phyloP scores from a whole-genome alignment of 495 filamentous ascomycete genomes.

The Durotheca rogersii region DNA sequence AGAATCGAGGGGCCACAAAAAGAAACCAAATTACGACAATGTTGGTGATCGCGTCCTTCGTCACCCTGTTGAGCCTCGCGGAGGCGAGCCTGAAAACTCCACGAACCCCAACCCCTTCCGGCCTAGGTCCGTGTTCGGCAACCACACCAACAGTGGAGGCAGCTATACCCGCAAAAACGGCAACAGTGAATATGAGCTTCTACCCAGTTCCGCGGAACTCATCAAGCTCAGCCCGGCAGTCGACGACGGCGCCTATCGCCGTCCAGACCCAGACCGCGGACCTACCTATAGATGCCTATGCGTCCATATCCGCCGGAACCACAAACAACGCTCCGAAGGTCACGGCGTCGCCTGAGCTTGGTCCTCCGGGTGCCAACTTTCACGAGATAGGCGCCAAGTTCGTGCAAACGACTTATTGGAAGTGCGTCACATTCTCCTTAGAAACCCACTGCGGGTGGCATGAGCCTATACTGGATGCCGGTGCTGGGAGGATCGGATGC shows the following conservation, averaged over 20 bases:
- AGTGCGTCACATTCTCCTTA: conserved; percentile 37
- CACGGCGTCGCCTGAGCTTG: conserved; percentile 21
- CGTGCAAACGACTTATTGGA: conserved; percentile 46
- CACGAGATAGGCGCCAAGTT: conserved; percentile 30
- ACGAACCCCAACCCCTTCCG: conserved; percentile 15
- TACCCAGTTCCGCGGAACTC: neutral
- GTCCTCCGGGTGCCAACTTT: conserved; percentile 16
- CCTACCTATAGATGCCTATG: neutral
- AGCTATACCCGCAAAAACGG: neutral
- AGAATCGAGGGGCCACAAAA: neutral
- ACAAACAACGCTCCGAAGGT: conserved; percentile 7
- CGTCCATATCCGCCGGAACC: neutral
- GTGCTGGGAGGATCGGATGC: conserved; percentile 8
- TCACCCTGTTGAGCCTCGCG: conserved; percentile 14
- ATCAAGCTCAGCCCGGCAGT: neutral
- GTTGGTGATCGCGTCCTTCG: conserved; percentile 14
- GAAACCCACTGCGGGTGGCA: conserved; percentile 48
- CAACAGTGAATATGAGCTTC: neutral
- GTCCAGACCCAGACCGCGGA: conserved; percentile 5
- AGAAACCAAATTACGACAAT: conserved; percentile 3
- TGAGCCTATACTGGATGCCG: conserved; percentile 42
- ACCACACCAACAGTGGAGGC: neutral
- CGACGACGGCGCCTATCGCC: neutral
- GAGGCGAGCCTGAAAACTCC: conserved; percentile 25
- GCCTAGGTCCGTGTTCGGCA: conserved; percentile 6